Conservation (phyloP, 164 flowering plant species). For the Stephania cephalantha region DNA sequence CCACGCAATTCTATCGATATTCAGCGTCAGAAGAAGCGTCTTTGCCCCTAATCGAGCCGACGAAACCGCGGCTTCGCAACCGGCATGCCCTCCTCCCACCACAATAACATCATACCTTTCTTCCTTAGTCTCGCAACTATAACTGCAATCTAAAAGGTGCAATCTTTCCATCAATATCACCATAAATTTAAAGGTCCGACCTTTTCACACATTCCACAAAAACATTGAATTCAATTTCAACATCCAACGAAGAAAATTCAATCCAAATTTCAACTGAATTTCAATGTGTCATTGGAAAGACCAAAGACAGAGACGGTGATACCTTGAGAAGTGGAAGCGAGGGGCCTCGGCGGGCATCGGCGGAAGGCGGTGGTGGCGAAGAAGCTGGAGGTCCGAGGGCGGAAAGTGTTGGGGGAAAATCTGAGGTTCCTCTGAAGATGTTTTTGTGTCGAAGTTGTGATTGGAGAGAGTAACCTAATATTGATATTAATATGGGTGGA, state of each 20-base stretch:
- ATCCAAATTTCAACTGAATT: not conserved
- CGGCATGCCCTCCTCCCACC: constrained; percentile 99
- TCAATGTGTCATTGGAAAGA: not conserved
- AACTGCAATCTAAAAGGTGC: constrained; percentile 27
- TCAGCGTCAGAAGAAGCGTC: constrained; percentile 91
- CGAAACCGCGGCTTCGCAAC: constrained; percentile 98
- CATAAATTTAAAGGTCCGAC: no score
- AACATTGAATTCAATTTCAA: no score
- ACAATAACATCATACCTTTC: constrained; percentile 91
- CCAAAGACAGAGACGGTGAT: not conserved
- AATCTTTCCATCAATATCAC: not conserved
- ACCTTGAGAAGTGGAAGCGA: constrained; percentile 27
- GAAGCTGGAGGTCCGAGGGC: constrained; percentile 8
- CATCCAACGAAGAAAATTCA: not conserved
- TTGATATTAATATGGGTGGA: constrained; percentile 24
- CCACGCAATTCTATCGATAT: constrained; percentile 96
- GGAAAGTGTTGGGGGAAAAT: constrained; percentile 10
- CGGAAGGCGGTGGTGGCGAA: constrained; percentile 15
- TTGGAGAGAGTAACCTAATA: constrained; percentile 18
- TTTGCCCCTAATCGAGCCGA: constrained; percentile 91
- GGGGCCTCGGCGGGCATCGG: constrained; percentile 14
- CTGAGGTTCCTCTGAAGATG: not conserved
- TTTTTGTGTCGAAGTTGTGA: not conserved
- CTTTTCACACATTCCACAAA: no score
- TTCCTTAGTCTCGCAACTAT: constrained; percentile 26